Evolutionary conservation across 2,329 filamentous ascomycete genomes (phyloP).

Genomic region (Xylaria sp.): DNA sequence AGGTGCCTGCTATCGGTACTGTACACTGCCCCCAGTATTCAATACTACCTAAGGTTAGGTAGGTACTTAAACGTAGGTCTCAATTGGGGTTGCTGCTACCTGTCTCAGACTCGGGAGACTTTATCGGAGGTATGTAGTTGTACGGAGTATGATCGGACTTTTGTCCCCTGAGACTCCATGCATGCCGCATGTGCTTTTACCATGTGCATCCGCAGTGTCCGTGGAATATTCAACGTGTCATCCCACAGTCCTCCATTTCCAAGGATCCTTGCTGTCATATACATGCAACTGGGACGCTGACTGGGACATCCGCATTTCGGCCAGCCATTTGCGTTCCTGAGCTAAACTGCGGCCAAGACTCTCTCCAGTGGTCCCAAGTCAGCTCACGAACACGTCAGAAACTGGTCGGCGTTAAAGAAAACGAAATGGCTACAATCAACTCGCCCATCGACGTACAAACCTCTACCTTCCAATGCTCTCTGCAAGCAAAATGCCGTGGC

Average conservation of each 20-base stretch:
- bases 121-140: no score
- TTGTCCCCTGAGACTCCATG: constrained; percentile 35
- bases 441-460: constrained; percentile 9
- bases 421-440: constrained; percentile 2
- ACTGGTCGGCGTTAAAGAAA: constrained; percentile 7
- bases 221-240: constrained; percentile 43
- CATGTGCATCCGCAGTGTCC: constrained; percentile 16
- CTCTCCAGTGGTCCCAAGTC: constrained; percentile 6
- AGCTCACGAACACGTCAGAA: constrained; percentile 27
- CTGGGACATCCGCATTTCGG: constrained; percentile 12
- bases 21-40: no score
- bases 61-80: no score
- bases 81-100: no score
- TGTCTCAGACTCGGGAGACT: no score
- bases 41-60: no score
- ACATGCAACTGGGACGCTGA: constrained; percentile 26
- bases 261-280: constrained; percentile 17
- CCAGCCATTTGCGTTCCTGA: constrained; percentile 22
- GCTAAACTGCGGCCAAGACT: constrained; percentile 14
- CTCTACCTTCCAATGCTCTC: background rate
- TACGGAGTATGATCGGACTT: background rate
- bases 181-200: constrained; percentile 33
- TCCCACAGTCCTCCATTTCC: constrained; percentile 34
- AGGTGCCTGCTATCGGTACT: no score
- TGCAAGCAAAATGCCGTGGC: background rate